These are phyloP conservation scores for Plasmodium reichenowi DNA, from an alignment of 169 alveolate species.

Conservation along the genomic window DNA sequence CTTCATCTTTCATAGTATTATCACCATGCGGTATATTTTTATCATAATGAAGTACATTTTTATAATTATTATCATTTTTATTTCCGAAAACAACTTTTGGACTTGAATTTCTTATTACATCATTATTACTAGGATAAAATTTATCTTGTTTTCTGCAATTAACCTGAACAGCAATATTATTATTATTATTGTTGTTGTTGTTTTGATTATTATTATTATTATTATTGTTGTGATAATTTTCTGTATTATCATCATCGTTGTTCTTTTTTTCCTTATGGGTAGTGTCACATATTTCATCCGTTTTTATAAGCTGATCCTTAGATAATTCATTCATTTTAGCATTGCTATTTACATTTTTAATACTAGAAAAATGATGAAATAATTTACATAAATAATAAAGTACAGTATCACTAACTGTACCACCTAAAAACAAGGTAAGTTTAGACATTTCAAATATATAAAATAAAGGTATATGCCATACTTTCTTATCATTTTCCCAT, in stretches of 20 bases:
- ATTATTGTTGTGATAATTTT: not conserved
- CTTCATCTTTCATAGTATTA: not conserved
- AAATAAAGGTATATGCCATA: slow-evolving; percentile 71
- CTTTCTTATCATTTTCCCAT: slow-evolving; percentile 66
- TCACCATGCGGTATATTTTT: not conserved
- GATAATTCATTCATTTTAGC: not conserved
- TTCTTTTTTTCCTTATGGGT: not conserved
- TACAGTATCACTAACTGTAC: slow-evolving; percentile 56
- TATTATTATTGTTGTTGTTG: not conserved
- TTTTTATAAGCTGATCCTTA: not conserved
- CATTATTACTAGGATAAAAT: not conserved
- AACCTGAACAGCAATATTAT: not conserved
- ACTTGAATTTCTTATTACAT: not conserved
- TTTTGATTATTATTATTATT: not conserved
- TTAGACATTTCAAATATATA: slow-evolving; percentile 49
- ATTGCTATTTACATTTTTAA: slow-evolving; percentile 1
- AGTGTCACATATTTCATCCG: not conserved
- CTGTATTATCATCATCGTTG: not conserved
- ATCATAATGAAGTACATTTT: not conserved
- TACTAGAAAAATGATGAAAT: slow-evolving; percentile 51
- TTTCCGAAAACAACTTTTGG: not conserved
- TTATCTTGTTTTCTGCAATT: not conserved
- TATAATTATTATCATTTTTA: not conserved
- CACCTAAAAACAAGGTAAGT: slow-evolving; percentile 48
- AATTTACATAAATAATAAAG: slow-evolving; percentile 53